Base-by-base conservation (phyloP, 768 basidiomycete genomes). In the Lepiota subincarnata region DNA sequence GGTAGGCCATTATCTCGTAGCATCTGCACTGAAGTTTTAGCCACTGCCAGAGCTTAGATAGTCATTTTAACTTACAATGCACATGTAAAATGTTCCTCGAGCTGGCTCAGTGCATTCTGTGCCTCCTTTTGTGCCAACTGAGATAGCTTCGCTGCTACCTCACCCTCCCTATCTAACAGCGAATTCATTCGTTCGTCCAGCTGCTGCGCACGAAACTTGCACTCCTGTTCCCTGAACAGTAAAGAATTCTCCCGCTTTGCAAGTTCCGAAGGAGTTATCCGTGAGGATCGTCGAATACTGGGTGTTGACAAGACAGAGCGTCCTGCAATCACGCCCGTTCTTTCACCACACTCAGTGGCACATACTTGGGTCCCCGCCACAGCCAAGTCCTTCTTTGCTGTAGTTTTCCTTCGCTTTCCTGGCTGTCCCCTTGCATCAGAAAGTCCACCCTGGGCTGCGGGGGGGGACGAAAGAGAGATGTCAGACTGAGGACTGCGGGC, bases 11-110 rank as follows among this genome's bases (percentile, higher is more conserved):
- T 50, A 82, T 73, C 56, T 86, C 85, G 61, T 79, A 82, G 64
- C 86, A 85, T 55, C 86, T 88, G 50, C 37, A 2, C 18, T n/a
- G 16, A 44, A 1, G 41, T 57, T n/a, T 31, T 41, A 57, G 51
- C 35, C 38, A 22, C 45, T 19, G 45, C 46, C 24, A 38, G 10
- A 55, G 55, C 40, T 38, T n/a, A 28, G 51, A 55, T 47, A 20
- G 48, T 19, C 35, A 16, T 37, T 31, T 44, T 47, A 43, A 58
- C 83, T 61, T 63, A 86, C 84, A 84, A 61, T 7, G 83, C 69
- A 64, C 83, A 88, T n/a, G 76, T 77, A 57, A 84, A 86, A 64
- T 80, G 75, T 36, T 83, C 83, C 58, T 84, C 82, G 0, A 86
- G 70, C 55, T 83, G 73, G 13, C 67, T 70, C 47, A 86, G 65